Evolutionary conservation across 106 monocot species (phyloP), one percentile per base, ranked within the genome.

Genomic region (Cymbidium sinense): DNA sequence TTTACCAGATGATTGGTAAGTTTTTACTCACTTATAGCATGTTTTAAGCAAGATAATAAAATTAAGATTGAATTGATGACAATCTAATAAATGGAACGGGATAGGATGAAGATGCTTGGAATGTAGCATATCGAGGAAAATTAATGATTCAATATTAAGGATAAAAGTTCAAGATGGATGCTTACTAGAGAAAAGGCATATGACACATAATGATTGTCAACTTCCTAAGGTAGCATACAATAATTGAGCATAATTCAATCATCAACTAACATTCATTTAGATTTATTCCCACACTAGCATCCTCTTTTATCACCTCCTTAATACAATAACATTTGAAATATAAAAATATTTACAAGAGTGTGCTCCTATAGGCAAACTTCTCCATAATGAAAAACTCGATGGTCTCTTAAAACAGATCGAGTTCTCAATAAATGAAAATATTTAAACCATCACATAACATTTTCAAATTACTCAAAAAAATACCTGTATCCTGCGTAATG

Each of bases 401-500:
- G n/a, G 5, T 30, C 35, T 35, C 37, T 2, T 9, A 47, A 47
- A 47, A 47, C 13, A 13, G 47, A 41, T 7, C 41, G 9, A 47
- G 27, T 25, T 10, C 3, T 27, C 25, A 62, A 67, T 1, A 78
- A 28, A 41, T 20, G 25, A 27, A 8, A 4, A 7, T 7, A n/a
- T 5, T 30, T n/a, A 18, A 7, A 30, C 8, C 2, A 65, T 50
- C 19, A 20, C 7, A 17, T 62, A 62, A 62, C 61, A 62, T 62
- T 62, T 67, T 58, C 39, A 35, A 79, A 33, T 41, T 39, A 72
- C 37, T 72, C 37, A 39, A 72, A 71, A 43, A 71, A 72, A 34
- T 87, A 93, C 96, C 91, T 96, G 96, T 82, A 96, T 91, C 76
- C 91, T 93, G 58, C 86, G 78, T 70, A 91, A 82, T 47, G 88